Conservation (phyloP, 305 asterid species). For the Fraxinus floribunda region DNA sequence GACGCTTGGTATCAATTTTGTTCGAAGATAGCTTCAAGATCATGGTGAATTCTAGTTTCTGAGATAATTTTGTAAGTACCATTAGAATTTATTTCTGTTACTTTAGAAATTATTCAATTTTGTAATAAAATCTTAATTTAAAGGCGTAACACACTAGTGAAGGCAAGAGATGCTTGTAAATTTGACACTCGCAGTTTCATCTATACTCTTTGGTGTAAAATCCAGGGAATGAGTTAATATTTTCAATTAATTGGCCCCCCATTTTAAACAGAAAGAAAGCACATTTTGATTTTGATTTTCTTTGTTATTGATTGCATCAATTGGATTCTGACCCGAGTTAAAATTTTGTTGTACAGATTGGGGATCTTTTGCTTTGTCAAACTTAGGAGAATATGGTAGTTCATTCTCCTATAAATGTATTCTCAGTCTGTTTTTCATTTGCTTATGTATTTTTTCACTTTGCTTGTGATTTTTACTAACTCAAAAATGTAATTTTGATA, state of each 20-base stretch:
- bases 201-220: not conserved
- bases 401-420: not conserved
- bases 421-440: not conserved
- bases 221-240: not conserved
- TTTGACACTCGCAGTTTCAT: not conserved
- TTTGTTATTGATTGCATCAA: not conserved
- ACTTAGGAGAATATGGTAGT: slow-evolving; percentile 37
- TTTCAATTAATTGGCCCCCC: not conserved
- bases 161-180: not conserved
- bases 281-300: not conserved
- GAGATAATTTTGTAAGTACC: not conserved
- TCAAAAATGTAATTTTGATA: not conserved
- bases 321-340: slow-evolving; percentile 19
- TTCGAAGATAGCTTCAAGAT: not conserved
- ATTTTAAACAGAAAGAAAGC: not conserved
- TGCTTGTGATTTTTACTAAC: not conserved
- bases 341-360: slow-evolving; percentile 36
- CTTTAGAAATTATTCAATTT: not conserved
- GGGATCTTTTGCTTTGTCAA: slow-evolving; percentile 13
- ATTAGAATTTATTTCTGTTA: not conserved
- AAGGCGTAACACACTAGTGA: not conserved
- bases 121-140: not conserved
- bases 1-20: not conserved
- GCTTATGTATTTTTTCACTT: not conserved
- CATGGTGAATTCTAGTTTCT: not conserved